phyloP scores from a whole-genome alignment of 2,329 filamentous ascomycete species.

The Fusarium solani-melongenae region DNA sequence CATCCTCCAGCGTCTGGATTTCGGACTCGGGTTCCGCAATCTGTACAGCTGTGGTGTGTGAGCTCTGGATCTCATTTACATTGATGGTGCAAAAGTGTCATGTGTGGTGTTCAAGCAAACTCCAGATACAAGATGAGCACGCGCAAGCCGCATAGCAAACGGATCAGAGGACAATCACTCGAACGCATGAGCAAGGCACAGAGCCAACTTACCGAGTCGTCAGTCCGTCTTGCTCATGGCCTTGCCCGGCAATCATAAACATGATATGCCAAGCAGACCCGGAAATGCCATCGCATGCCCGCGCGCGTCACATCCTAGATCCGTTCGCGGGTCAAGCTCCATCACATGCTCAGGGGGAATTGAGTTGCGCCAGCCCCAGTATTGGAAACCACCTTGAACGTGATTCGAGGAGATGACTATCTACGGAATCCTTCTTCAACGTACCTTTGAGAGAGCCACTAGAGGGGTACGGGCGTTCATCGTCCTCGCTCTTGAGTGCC shows the following conservation, averaged over 20 bases:
- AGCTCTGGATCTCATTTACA: conserved; percentile 24
- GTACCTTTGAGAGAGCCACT: conserved; percentile 57
- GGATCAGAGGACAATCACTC: conserved; percentile 6
- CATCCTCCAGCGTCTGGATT: conserved; percentile 46
- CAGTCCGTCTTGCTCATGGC: not conserved
- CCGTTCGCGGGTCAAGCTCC: not conserved
- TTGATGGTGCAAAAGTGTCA: not conserved
- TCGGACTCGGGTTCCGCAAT: conserved; percentile 64
- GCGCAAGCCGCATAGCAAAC: not conserved
- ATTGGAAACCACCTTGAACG: not conserved
- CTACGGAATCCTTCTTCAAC: conserved; percentile 32
- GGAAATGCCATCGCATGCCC: not conserved
- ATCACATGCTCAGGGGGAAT: conserved; percentile 11
- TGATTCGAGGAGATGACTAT: not conserved
- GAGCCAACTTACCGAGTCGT: not conserved
- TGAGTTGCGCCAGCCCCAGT: conserved; percentile 6
- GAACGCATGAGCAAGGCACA: conserved; percentile 3
- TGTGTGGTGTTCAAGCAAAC: not conserved
- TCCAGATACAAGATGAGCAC: not conserved
- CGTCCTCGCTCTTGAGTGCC: conserved; percentile 58
- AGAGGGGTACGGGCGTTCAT: conserved; percentile 51
- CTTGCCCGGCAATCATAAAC: not conserved
- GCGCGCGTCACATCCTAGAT: not conserved
- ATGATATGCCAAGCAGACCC: not conserved
- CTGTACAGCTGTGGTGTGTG: conserved; percentile 60